Evolutionary conservation across 352 stramenopile genomes (phyloP).

Genomic region (Phytophthora boehmeriae): DNA sequence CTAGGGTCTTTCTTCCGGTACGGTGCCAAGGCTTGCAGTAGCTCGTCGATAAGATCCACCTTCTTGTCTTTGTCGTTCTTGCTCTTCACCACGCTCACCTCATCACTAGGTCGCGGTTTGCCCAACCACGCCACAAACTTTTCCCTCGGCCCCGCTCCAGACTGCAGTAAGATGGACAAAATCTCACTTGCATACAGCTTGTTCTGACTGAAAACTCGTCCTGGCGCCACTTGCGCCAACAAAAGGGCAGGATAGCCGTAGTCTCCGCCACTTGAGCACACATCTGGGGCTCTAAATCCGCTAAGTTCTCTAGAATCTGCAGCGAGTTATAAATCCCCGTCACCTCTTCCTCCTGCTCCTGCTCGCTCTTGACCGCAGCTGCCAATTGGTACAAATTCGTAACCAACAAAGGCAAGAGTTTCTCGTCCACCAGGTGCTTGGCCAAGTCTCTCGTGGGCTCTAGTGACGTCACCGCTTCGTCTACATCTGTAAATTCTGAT

Average conservation of each 20-base stretch:
- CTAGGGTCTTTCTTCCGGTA: constrained; percentile 89
- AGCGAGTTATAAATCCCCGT: constrained; percentile 80
- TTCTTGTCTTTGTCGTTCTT: constrained; percentile 17
- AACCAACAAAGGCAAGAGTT: constrained; percentile 58
- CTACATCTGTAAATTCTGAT: constrained; percentile 75
- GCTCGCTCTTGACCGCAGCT: constrained; percentile 12
- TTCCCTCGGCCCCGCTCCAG: constrained; percentile 44
- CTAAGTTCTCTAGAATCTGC: constrained; percentile 83
- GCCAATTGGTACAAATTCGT: constrained; percentile 51
- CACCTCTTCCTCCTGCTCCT: constrained; percentile 64
- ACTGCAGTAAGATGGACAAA: constrained; percentile 85
- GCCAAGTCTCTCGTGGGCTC: constrained; percentile 51
- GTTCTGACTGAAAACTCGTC: constrained; percentile 59
- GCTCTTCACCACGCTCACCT: constrained; percentile 1
- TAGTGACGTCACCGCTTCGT: constrained; percentile 51
- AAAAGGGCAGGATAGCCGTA: constrained; percentile 65
- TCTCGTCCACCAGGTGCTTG: constrained; percentile 62
- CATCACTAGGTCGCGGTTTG: constrained; percentile 15
- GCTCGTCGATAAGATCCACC: constrained; percentile 88
- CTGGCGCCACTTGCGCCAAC: constrained; percentile 49
- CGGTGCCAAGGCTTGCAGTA: constrained; percentile 89
- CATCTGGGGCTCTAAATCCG: constrained; percentile 57
- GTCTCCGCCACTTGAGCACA: constrained; percentile 49
- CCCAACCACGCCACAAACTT: constrained; percentile 44
- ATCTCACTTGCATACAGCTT: constrained; percentile 89